phyloP scores from a whole-genome alignment of 1,284 basidiomycete species.

The Cutaneotrichosporon sp. region DNA sequence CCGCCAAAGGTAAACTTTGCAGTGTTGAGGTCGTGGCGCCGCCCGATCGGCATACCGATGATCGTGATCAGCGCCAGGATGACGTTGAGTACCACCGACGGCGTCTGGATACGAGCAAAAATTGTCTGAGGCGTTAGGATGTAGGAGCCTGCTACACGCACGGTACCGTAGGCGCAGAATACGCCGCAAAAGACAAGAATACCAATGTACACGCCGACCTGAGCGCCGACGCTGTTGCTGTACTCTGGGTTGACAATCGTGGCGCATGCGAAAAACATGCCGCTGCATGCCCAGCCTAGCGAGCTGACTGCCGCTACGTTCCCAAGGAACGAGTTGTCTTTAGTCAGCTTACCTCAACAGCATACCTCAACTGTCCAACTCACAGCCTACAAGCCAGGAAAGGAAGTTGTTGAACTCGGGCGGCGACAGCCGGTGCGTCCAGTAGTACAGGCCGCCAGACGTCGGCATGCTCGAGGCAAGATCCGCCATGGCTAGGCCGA shows the following conservation, averaged over 20 bases:
- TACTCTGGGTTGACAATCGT: constrained; percentile 37
- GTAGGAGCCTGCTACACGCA: too few relatives aligned
- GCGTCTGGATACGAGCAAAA: constrained; percentile 64
- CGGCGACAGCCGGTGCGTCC: constrained; percentile 46
- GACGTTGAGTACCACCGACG: constrained; percentile 65
- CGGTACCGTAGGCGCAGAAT: constrained; percentile 63
- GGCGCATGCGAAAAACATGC: constrained; percentile 40
- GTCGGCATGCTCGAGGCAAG: constrained; percentile 37
- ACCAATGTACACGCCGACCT: constrained; percentile 41
- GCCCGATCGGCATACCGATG: constrained; percentile 66
- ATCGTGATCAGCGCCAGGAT: constrained; percentile 66
- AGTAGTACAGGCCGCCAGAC: constrained; percentile 45
- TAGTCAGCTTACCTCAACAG: constrained; percentile 2
- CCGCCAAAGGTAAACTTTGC: constrained; percentile 53
- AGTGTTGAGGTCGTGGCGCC: constrained; percentile 63
- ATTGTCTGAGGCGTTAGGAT: constrained; percentile 29
- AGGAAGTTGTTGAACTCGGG: constrained; percentile 38
- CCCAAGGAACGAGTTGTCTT: constrained; percentile 53
- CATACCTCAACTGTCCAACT: too few relatives aligned
- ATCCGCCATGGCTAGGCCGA: constrained; percentile 59
- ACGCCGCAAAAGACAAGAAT: constrained; percentile 41
- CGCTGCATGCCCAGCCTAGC: constrained; percentile 60
- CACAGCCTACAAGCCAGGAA: constrained; percentile 46
- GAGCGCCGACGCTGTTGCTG: constrained; percentile 30
- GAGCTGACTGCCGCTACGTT: constrained; percentile 65